Evolutionary conservation across 2,329 filamentous ascomycete species (phyloP).

Genomic region (Aspergillus niger): DNA sequence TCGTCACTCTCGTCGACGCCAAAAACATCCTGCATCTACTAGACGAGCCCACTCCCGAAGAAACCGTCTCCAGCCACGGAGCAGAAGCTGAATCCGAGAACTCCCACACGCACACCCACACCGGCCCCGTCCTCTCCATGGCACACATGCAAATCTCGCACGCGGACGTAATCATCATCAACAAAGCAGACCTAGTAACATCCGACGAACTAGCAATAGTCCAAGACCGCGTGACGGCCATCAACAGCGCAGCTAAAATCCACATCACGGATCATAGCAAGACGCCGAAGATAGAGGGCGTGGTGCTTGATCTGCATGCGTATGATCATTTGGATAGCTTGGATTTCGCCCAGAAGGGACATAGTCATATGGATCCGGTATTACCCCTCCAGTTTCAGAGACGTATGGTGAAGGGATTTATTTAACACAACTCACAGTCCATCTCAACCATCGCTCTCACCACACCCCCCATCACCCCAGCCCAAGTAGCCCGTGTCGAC

Average conservation of each 20-base stretch:
- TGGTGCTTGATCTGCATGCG: constrained; percentile 86
- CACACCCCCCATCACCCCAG: constrained; percentile 60
- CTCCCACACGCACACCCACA: constrained; percentile 36
- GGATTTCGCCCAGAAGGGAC: constrained; percentile 72
- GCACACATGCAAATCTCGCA: constrained; percentile 97
- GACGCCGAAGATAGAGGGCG: constrained; percentile 79
- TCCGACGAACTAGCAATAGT: constrained; percentile 69
- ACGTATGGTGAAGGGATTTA: background rate
- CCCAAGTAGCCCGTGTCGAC: constrained; percentile 68
- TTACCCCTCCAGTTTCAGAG: too few relatives aligned
- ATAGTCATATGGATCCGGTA: constrained; percentile 88
- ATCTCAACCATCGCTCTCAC: constrained; percentile 80
- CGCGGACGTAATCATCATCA: constrained; percentile 91
- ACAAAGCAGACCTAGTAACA: constrained; percentile 85
- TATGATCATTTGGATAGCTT: constrained; percentile 80
- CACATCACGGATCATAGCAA: constrained; percentile 78
- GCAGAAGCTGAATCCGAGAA: constrained; percentile 53
- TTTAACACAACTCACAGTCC: constrained; percentile 53
- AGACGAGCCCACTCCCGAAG: constrained; percentile 62
- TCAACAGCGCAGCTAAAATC: constrained; percentile 86
- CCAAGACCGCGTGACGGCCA: constrained; percentile 71
- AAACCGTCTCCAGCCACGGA: constrained; percentile 44
- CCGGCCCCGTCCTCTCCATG: constrained; percentile 76
- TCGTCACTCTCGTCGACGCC: constrained; percentile 92
- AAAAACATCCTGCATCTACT: constrained; percentile 85